Evolutionary conservation across 2,329 filamentous ascomycete species (phyloP).

Genomic region (Colletotrichum godetiae): DNA sequence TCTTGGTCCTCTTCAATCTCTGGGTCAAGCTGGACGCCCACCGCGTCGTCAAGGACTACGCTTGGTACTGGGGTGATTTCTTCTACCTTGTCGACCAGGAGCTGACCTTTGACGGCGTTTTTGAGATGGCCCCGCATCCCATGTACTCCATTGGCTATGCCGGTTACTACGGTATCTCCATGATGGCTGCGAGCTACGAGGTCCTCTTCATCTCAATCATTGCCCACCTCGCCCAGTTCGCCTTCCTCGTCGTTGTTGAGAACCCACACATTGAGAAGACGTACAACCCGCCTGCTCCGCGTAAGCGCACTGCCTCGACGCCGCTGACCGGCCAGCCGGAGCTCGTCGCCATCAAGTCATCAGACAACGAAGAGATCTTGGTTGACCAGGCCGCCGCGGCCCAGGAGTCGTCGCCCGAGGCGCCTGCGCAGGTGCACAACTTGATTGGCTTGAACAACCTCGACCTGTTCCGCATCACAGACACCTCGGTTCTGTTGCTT

Average conservation of each 20-base stretch:
- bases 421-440: conserved; percentile 80
- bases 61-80: conserved; percentile 99
- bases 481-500: conserved; percentile 82
- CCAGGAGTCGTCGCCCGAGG: conserved; percentile 62
- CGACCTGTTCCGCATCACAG: conserved; percentile 88
- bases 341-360: conserved; percentile 19
- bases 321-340: conserved; percentile 41
- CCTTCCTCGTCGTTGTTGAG: conserved; percentile 91
- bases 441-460: conserved; percentile 85
- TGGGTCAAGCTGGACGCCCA: conserved; percentile 99
- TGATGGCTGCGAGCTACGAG: conserved; percentile 98
- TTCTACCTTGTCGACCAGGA: conserved; percentile 99
- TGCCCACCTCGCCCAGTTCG: conserved; percentile 93
- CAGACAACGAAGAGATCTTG: conserved; percentile 32
- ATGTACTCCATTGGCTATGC: conserved; percentile 99
- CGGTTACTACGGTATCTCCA: conserved; percentile 97
- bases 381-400: conserved; percentile 38
- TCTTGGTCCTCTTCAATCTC: conserved; percentile 90
- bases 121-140: conserved; percentile 97
- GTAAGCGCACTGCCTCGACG: conserved; percentile 58
- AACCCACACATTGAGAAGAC: conserved; percentile 98
- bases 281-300: conserved; percentile 90
- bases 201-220: conserved; percentile 97
- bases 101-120: conserved; percentile 97
- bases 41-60: conserved; percentile 97